A percentile compares a stretch with the other conserved stretches of the same genome.
phyloP scores from a whole-genome alignment of 2,329 filamentous ascomycete species.

The Pseudogymnoascus sp. region DNA sequence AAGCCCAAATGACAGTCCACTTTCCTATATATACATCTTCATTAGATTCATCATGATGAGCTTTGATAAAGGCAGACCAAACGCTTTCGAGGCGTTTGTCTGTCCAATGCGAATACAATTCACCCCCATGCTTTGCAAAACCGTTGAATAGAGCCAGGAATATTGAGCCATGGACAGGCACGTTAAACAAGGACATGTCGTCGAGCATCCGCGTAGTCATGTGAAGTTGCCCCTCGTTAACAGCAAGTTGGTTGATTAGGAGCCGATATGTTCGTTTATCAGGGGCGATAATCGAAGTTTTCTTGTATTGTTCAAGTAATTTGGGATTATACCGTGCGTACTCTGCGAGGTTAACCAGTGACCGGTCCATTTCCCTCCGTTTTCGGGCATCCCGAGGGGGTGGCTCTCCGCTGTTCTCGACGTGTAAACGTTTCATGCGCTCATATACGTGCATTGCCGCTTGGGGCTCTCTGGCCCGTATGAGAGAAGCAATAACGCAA shows the following conservation, averaged over 20 bases:
- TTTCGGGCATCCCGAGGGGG: slow-evolving; percentile 31
- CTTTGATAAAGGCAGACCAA: slow-evolving; percentile 56
- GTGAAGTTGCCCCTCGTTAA: slow-evolving; percentile 61
- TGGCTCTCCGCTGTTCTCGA: slow-evolving; percentile 19
- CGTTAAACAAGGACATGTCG: slow-evolving; percentile 67
- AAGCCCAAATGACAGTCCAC: slow-evolving; percentile 54
- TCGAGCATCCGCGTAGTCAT: slow-evolving; percentile 64
- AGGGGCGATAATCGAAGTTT: slow-evolving; percentile 59
- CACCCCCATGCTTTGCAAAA: slow-evolving; percentile 66
- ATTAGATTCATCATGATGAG: slow-evolving; percentile 38
- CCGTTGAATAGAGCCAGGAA: slow-evolving; percentile 79
- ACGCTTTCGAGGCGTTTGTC: slow-evolving; percentile 58
- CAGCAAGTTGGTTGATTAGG: slow-evolving; percentile 67
- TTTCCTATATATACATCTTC: slow-evolving; percentile 46
- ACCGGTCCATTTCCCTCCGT: slow-evolving; percentile 38
- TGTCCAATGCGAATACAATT: slow-evolving; percentile 64
- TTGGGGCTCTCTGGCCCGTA: slow-evolving; percentile 66
- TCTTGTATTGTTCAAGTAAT: slow-evolving; percentile 50
- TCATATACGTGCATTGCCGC: slow-evolving; percentile 76
- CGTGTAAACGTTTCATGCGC: slow-evolving; percentile 60
- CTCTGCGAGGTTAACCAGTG: slow-evolving; percentile 51
- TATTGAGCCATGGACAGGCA: slow-evolving; percentile 66
- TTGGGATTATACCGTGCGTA: slow-evolving; percentile 49
- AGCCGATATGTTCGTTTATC: slow-evolving; percentile 74
- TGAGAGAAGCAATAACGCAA: slow-evolving; percentile 71